These are phyloP conservation scores for Fusarium compactum DNA, from an alignment of 2,329 filamentous ascomycete genomes.

Conservation along the genomic window DNA sequence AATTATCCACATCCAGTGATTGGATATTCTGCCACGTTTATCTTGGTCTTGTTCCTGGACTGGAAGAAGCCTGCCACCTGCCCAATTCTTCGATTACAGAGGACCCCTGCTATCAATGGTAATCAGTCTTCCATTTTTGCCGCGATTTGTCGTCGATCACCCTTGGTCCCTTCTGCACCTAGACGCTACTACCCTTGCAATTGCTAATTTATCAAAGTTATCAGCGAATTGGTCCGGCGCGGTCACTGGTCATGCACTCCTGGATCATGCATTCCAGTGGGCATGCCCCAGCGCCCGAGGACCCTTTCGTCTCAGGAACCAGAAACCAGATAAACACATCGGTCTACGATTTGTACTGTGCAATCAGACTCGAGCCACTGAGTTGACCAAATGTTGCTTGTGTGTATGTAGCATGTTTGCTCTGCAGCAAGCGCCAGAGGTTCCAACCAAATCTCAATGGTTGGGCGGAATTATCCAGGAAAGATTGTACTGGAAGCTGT, in stretches of 20 bases:
- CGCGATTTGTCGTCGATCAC: constrained; percentile 38
- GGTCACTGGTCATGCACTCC: constrained; percentile 44
- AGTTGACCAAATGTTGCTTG: constrained; percentile 32
- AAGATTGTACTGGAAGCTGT: constrained; percentile 17
- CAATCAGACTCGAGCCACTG: background rate
- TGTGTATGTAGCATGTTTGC: constrained; percentile 6
- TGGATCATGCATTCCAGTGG: constrained; percentile 47
- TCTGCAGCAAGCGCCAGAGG: constrained; percentile 30
- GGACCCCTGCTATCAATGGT: constrained; percentile 19
- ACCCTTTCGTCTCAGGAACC: constrained; percentile 32
- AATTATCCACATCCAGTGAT: constrained; percentile 18
- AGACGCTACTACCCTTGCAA: constrained; percentile 27
- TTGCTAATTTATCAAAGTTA: constrained; percentile 34
- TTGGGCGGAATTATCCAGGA: constrained; percentile 11
- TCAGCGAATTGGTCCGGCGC: constrained; percentile 29
- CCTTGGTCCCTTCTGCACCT: constrained; percentile 3
- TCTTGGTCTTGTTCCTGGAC: constrained; percentile 31
- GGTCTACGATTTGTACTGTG: background rate
- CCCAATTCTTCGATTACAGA: constrained; percentile 30
- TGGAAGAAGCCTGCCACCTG: constrained; percentile 10
- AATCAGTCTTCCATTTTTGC: constrained; percentile 40
- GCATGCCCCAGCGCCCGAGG: constrained; percentile 8
- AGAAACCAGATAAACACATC: constrained; percentile 25
- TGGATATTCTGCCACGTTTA: constrained; percentile 17
- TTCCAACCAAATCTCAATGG: constrained; percentile 16